A percentile compares a stretch with the other conserved stretches of the same genome.
These are phyloP conservation scores for Chimonanthus salicifolius DNA, from an alignment of 164 flowering plant species.

Conservation along the genomic window DNA sequence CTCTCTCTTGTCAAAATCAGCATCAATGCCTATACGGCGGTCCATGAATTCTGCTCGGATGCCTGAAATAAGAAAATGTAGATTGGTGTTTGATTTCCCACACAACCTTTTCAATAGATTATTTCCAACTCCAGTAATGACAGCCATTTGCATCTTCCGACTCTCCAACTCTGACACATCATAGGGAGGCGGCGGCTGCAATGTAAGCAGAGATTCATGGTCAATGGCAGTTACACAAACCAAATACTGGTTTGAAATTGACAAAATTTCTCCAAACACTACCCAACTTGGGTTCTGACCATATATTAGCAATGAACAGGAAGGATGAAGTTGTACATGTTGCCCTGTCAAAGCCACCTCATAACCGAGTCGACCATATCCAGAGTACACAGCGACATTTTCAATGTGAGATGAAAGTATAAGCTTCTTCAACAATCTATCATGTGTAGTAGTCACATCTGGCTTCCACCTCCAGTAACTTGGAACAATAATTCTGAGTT, in stretches of 20 bases:
- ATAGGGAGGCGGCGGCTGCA: slow-evolving; percentile 58
- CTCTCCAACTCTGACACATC: slow-evolving; percentile 43
- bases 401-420: slow-evolving; percentile 76
- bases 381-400: slow-evolving; percentile 87
- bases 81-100: slow-evolving; percentile 53
- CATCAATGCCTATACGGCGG: slow-evolving; percentile 56
- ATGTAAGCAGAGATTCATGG: slow-evolving; percentile 37
- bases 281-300: slow-evolving; percentile 81
- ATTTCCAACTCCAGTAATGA: slow-evolving; percentile 52
- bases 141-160: slow-evolving; percentile 38
- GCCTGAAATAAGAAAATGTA: slow-evolving; percentile 43
- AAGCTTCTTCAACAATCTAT: slow-evolving; percentile 43
- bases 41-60: slow-evolving; percentile 40
- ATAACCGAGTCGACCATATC: slow-evolving; percentile 80
- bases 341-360: slow-evolving; percentile 76
- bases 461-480: slow-evolving; percentile 79
- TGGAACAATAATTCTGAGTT: slow-evolving; percentile 55
- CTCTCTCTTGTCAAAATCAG: slow-evolving; percentile 49
- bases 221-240: slow-evolving; percentile 86
- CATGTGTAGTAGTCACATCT: slow-evolving; percentile 32
- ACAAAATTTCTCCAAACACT: slow-evolving; percentile 74
- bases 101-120: slow-evolving; percentile 63
- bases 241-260: slow-evolving; percentile 55
- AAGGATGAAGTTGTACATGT: slow-evolving; percentile 76
- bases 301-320: slow-evolving; percentile 74